A percentile compares a stretch with the other conserved stretches of the same genome.
Evolutionary conservation across 1,284 basidiomycete species (phyloP).

Genomic region (Apiotrichum porosum): DNA sequence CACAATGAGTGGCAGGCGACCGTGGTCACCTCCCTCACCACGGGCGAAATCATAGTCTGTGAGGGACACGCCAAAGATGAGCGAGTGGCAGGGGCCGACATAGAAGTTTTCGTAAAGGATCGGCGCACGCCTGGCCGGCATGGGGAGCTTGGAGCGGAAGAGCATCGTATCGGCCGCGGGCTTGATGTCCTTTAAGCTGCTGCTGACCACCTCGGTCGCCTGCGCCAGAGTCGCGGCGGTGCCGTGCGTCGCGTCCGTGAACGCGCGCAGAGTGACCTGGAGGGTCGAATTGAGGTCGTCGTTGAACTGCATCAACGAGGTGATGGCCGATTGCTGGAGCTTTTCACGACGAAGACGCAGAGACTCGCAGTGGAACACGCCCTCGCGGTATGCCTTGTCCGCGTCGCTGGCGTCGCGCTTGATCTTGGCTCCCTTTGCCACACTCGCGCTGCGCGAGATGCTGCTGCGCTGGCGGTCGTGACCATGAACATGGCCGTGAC

Average conservation of each 20-base stretch:
- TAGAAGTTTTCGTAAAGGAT: constrained; percentile 47
- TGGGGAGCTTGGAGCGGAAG: constrained; percentile 12
- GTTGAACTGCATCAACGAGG: constrained; percentile 74
- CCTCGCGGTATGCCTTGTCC: constrained; percentile 90
- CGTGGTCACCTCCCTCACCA: constrained; percentile 60
- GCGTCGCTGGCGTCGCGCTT: constrained; percentile 90
- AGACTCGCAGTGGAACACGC: constrained; percentile 90
- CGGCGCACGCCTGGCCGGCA: constrained; percentile 8
- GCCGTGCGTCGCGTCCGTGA: constrained; percentile 64
- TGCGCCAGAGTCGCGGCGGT: constrained; percentile 57
- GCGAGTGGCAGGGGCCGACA: constrained; percentile 68
- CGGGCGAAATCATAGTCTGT: constrained; percentile 87
- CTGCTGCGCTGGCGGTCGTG: neutral
- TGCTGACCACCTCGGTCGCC: constrained; percentile 44
- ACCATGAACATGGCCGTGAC: neutral
- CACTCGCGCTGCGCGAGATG: constrained; percentile 30
- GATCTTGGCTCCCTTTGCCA: constrained; percentile 67
- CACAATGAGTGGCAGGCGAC: constrained; percentile 70
- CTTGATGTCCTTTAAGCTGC: constrained; percentile 60
- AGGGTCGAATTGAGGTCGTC: constrained; percentile 66
- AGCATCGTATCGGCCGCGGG: constrained; percentile 59
- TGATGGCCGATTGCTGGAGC: constrained; percentile 74
- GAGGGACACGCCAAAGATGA: constrained; percentile 88
- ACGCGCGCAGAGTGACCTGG: constrained; percentile 62
- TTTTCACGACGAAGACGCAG: constrained; percentile 75